These are phyloP conservation scores for Paracoccidioides brasiliensis DNA, from an alignment of 2,329 filamentous ascomycete genomes.

Conservation along the genomic window DNA sequence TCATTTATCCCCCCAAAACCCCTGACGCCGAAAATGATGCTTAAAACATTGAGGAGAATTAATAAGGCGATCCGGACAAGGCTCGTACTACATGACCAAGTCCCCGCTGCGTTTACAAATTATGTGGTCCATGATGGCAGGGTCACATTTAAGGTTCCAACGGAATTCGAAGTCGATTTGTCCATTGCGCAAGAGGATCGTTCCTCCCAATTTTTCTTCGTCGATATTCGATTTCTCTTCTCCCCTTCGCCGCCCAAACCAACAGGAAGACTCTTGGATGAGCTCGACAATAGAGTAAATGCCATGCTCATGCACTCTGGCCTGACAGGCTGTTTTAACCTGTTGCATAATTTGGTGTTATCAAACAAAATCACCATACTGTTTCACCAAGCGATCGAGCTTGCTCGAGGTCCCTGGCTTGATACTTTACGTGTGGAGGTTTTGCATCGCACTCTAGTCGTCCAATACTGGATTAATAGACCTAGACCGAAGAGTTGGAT, in stretches of 20 bases:
- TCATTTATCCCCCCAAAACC: slow-evolving; percentile 63
- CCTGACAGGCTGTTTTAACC: slow-evolving; percentile 66
- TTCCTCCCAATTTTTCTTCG: slow-evolving; percentile 78
- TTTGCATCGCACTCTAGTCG: slow-evolving; percentile 65
- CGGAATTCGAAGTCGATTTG: slow-evolving; percentile 86
- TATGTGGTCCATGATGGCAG: slow-evolving; percentile 76
- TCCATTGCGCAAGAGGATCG: slow-evolving; percentile 79
- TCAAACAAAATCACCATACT: slow-evolving; percentile 84
- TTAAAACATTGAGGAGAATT: slow-evolving; percentile 64
- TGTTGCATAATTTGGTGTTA: slow-evolving; percentile 74
- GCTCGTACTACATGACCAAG: slow-evolving; percentile 70
- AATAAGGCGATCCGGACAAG: slow-evolving; percentile 73
- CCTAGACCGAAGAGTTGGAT: slow-evolving; percentile 75
- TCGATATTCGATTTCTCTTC: slow-evolving; percentile 80
- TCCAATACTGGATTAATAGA: slow-evolving; percentile 80
- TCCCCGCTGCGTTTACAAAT: slow-evolving; percentile 63
- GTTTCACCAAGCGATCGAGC: slow-evolving; percentile 58
- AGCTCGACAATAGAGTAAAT: slow-evolving; percentile 62
- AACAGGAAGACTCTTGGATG: slow-evolving; percentile 46
- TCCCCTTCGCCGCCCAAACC: slow-evolving; percentile 54
- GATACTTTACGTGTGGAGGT: slow-evolving; percentile 65
- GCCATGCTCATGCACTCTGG: slow-evolving; percentile 55
- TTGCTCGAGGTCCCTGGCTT: slow-evolving; percentile 62
- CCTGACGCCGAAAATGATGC: slow-evolving; percentile 56
- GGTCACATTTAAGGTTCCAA: slow-evolving; percentile 69